phyloP scores from a whole-genome alignment of 1,139 yeast species.

The Diutina scorzettiae region DNA sequence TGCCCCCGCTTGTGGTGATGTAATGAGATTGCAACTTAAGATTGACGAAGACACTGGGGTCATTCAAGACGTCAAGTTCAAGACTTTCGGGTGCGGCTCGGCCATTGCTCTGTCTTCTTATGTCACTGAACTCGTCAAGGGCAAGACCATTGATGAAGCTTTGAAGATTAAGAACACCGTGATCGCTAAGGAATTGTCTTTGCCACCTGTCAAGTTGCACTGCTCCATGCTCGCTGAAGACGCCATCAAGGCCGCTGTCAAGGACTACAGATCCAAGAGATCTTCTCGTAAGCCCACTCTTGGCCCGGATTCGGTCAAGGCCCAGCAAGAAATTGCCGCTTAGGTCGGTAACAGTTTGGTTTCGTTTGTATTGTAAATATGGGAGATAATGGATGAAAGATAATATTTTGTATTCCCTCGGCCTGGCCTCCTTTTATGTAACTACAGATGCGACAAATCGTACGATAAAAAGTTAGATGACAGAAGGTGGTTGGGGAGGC shows the following conservation, averaged over 20 bases:
- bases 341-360: slow-evolving; percentile 6
- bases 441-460: no score
- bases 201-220: slow-evolving; percentile 95
- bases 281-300: slow-evolving; percentile 31
- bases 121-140: slow-evolving; percentile 91
- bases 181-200: slow-evolving; percentile 82
- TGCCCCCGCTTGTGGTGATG: slow-evolving; percentile 99
- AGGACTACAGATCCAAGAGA: slow-evolving; percentile 81
- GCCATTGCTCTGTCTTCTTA: slow-evolving; percentile 95
- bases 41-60: slow-evolving; percentile 85
- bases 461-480: no score
- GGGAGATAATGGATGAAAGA: slow-evolving; percentile 4
- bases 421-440: no score
- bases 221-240: slow-evolving; percentile 99
- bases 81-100: slow-evolving; percentile 97
- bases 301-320: slow-evolving; percentile 21
- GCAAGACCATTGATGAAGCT: slow-evolving; percentile 91
- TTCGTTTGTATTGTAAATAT: slow-evolving; percentile 2
- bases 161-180: slow-evolving; percentile 80
- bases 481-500: no score
- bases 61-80: slow-evolving; percentile 90
- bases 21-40: slow-evolving; percentile 91
- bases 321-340: slow-evolving; percentile 17
- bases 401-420: no score
- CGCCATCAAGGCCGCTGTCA: slow-evolving; percentile 93